These are phyloP conservation scores for Phytophthora sojae DNA, from an alignment of 352 stramenopile species.

Conservation along the genomic window DNA sequence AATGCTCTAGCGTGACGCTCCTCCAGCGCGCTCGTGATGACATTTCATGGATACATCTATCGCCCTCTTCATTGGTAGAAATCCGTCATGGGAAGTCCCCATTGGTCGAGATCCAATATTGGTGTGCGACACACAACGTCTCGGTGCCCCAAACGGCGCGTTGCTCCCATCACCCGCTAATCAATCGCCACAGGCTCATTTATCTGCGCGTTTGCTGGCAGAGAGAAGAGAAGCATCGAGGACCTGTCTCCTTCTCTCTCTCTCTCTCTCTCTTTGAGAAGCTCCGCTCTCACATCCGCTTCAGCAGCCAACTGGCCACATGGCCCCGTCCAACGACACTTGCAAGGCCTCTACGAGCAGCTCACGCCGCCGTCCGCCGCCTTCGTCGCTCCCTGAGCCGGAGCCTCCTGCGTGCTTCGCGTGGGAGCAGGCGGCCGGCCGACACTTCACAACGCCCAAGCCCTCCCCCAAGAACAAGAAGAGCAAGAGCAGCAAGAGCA, in stretches of 20 bases:
- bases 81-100: neutral
- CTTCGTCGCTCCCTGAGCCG: slow-evolving; percentile 27
- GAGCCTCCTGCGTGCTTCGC: slow-evolving; percentile 13
- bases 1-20: slow-evolving; percentile 8
- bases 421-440: slow-evolving; percentile 16
- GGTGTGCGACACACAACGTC: slow-evolving; percentile 13
- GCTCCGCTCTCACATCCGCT: slow-evolving; percentile 9
- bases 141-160: slow-evolving; percentile 12
- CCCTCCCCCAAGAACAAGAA: slow-evolving; percentile 5
- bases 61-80: slow-evolving; percentile 9
- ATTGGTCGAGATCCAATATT: slow-evolving; percentile 12
- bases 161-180: slow-evolving; percentile 16
- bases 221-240: slow-evolving; percentile 3
- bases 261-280: too few species aligned
- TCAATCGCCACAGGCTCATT: slow-evolving; percentile 7
- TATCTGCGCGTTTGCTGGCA: slow-evolving; percentile 10
- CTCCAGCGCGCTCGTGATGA: slow-evolving; percentile 12
- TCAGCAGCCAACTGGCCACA: slow-evolving; percentile 7
- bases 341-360: neutral
- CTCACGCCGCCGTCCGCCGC: slow-evolving; percentile 13
- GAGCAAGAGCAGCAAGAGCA: slow-evolving; percentile 11
- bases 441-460: slow-evolving; percentile 1
- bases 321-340: slow-evolving; percentile 25
- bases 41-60: slow-evolving; percentile 15
- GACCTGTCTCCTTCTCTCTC: neutral